phyloP scores from a whole-genome alignment of 345 rosid genomes.

The Mangifera indica region DNA sequence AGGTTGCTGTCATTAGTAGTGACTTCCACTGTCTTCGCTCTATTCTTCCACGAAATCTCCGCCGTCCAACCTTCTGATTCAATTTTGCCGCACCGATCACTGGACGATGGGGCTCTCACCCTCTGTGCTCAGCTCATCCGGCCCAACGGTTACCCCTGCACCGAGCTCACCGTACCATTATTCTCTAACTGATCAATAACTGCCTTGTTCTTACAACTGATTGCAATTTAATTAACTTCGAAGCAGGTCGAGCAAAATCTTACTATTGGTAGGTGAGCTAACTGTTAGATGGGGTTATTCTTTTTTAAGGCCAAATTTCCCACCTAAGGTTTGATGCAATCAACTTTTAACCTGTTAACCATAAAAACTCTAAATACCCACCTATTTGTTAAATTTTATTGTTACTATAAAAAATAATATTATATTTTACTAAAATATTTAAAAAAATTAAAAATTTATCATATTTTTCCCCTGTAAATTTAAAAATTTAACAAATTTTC shows the following conservation, averaged over 20 bases:
- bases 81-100: conserved; percentile 27
- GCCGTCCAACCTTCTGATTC: conserved; percentile 16
- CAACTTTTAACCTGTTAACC: too few species aligned
- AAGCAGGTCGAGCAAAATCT: not conserved
- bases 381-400: too few species aligned
- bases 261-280: not conserved
- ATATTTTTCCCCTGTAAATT: too few species aligned
- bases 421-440: too few species aligned
- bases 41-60: conserved; percentile 6
- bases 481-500: too few species aligned
- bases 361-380: too few species aligned
- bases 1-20: not conserved
- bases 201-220: not conserved
- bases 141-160: conserved; percentile 75
- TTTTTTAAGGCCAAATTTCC: too few species aligned
- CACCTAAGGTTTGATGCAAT: too few species aligned
- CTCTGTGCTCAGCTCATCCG: conserved; percentile 60
- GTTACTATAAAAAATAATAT: too few species aligned
- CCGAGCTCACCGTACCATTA: conserved; percentile 64
- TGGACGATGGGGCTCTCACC: conserved; percentile 25
- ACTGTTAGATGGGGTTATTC: not conserved
- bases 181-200: not conserved
- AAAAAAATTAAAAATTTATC: too few species aligned
- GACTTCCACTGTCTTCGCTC: conserved; percentile 6
- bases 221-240: not conserved